Evolutionary conservation across 352 stramenopile genomes (phyloP).

Genomic region (Paralagenidium karlingii): DNA sequence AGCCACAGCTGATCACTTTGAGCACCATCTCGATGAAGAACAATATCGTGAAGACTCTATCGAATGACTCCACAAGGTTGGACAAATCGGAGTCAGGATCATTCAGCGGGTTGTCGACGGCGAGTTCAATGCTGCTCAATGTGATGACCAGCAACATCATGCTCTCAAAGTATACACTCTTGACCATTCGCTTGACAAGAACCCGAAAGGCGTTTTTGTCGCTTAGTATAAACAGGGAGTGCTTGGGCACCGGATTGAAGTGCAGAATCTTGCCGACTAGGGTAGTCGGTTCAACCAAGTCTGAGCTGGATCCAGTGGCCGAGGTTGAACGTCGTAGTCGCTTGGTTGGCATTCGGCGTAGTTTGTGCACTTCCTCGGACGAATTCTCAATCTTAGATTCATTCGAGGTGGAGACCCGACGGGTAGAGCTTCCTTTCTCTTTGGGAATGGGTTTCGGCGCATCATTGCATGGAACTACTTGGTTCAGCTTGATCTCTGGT

Average conservation of each 20-base stretch:
- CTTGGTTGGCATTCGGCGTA: too few species aligned
- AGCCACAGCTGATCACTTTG: constrained; percentile 56
- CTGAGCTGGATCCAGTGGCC: neutral
- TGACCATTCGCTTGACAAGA: constrained; percentile 12
- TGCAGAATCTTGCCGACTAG: neutral
- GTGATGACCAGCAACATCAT: constrained; percentile 50
- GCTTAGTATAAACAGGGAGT: constrained; percentile 19
- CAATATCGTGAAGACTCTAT: constrained; percentile 35
- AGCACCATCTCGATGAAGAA: constrained; percentile 66
- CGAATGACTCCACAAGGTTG: constrained; percentile 14
- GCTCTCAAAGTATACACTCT: constrained; percentile 32
- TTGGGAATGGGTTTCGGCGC: neutral
- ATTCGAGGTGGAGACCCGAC: neutral
- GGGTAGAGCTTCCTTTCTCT: neutral
- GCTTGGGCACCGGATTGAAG: constrained; percentile 5
- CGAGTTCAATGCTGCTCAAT: constrained; percentile 41
- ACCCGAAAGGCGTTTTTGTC: constrained; percentile 6
- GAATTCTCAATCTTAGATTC: neutral
- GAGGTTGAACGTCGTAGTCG: too few species aligned
- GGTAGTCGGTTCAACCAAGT: neutral
- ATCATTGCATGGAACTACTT: too few species aligned
- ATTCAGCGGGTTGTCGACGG: constrained; percentile 47
- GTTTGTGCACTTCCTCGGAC: neutral
- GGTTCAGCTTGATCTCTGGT: too few species aligned
- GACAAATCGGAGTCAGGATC: constrained; percentile 20